Percentiles rank a stretch among this genome's conserved stretches.
phyloP scores from a whole-genome alignment of 768 basidiomycete genomes.

The Lentinula guzmanii region DNA sequence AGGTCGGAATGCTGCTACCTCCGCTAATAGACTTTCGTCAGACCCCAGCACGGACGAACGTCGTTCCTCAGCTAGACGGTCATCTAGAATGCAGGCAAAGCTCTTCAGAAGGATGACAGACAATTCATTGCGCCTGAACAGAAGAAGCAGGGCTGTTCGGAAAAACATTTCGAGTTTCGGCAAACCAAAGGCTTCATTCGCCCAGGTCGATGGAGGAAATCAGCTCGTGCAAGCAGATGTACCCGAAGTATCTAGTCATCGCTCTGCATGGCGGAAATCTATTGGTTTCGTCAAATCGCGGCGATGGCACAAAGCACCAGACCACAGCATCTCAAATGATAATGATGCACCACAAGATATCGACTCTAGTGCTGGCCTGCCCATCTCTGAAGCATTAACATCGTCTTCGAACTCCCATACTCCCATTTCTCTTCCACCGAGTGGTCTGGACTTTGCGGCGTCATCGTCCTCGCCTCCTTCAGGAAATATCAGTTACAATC shows the following conservation, averaged over 20 bases:
- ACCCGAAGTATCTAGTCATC: conserved; percentile 6
- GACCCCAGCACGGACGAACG: neutral
- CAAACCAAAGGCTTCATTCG: conserved; percentile 13
- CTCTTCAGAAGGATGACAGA: neutral
- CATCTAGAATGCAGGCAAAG: neutral
- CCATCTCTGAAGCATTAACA: conserved; percentile 4
- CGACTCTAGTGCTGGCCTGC: conserved; percentile 6
- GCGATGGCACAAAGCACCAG: neutral
- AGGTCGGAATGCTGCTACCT: too few species aligned
- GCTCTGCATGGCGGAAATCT: conserved; percentile 1
- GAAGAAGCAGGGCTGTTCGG: conserved; percentile 17
- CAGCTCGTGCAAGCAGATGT: neutral
- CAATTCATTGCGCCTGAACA: neutral
- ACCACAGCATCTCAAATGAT: neutral
- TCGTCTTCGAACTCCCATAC: conserved; percentile 6
- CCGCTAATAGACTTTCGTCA: neutral
- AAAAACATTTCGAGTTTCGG: conserved; percentile 27
- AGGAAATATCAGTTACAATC: neutral
- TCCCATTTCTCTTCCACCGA: neutral
- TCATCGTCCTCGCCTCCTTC: too few species aligned
- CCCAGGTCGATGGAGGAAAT: conserved; percentile 12
- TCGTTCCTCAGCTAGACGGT: too few species aligned
- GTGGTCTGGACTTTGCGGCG: neutral
- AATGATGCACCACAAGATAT: neutral
- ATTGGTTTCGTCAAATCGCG: neutral